A percentile compares a stretch with the other conserved stretches of the same genome.
Evolutionary conservation across 371 early-diverging fungal genomes (phyloP).

Genomic region (Rhizomucor pusillus): DNA sequence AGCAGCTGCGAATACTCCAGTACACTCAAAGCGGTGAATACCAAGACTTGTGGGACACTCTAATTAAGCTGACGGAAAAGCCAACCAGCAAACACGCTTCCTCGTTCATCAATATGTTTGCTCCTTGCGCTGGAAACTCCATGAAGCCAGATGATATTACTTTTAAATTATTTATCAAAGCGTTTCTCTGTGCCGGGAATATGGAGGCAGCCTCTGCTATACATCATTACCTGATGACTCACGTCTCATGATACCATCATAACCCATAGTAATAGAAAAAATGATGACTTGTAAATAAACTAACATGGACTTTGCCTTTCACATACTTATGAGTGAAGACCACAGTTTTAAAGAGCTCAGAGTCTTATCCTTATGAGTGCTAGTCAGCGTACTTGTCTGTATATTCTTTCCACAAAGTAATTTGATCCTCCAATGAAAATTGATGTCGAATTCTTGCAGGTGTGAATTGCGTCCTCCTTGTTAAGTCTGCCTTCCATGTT

Average conservation of each 20-base stretch:
- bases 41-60: background rate
- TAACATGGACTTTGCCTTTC: background rate
- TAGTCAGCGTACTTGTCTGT: too few relatives aligned
- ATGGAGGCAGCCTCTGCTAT: slow-evolving; percentile 20
- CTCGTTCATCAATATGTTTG: slow-evolving; percentile 6
- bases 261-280: too few relatives aligned
- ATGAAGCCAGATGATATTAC: slow-evolving; percentile 26
- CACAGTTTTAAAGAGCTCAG: too few relatives aligned
- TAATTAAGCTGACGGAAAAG: slow-evolving; percentile 1
- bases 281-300: background rate
- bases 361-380: too few relatives aligned
- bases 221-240: slow-evolving; percentile 4
- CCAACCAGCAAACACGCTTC: too few relatives aligned
- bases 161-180: slow-evolving; percentile 37
- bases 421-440: slow-evolving; percentile 1
- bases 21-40: background rate
- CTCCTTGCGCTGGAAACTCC: slow-evolving; percentile 12
- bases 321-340: too few relatives aligned
- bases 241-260: slow-evolving; percentile 10
- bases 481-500: too few relatives aligned
- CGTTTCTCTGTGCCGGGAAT: slow-evolving; percentile 29
- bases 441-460: slow-evolving; percentile 1
- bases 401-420: slow-evolving; percentile 2
- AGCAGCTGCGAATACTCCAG: background rate
- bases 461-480: background rate